phyloP scores from a whole-genome alignment of 1,139 yeast genomes.

The Hemisphaericaspora xylanilytica region DNA sequence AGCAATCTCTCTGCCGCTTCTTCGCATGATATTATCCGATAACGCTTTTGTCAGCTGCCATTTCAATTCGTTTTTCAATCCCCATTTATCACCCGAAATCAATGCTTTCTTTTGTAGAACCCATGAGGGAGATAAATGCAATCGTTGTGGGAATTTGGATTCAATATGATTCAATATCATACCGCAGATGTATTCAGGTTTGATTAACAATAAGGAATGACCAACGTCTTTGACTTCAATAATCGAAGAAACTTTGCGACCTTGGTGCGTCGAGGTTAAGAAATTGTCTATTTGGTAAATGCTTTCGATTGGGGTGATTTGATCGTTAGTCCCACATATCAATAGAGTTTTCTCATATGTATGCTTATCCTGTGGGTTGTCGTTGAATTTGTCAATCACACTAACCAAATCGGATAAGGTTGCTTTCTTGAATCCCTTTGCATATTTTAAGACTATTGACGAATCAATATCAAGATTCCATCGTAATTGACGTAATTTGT shows the following conservation, averaged over 20 bases:
- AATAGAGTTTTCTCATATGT: slow-evolving; percentile 47
- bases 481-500: slow-evolving; percentile 57
- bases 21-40: slow-evolving; percentile 42
- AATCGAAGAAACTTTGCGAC: slow-evolving; percentile 30
- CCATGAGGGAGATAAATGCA: slow-evolving; percentile 61
- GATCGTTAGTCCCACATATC: slow-evolving; percentile 59
- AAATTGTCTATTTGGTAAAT: slow-evolving; percentile 26
- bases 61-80: slow-evolving; percentile 69
- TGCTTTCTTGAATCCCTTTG: slow-evolving; percentile 47
- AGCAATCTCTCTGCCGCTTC: slow-evolving; percentile 30
- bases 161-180: slow-evolving; percentile 59
- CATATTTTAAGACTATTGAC: slow-evolving; percentile 50
- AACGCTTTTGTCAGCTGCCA: slow-evolving; percentile 61
- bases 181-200: slow-evolving; percentile 67
- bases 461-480: slow-evolving; percentile 72
- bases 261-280: slow-evolving; percentile 23
- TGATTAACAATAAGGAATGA: slow-evolving; percentile 61
- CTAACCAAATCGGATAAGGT: slow-evolving; percentile 42
- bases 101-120: slow-evolving; percentile 60
- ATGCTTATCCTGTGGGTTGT: slow-evolving; percentile 28
- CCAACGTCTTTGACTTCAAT: slow-evolving; percentile 55
- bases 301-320: slow-evolving; percentile 47
- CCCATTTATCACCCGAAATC: slow-evolving; percentile 72
- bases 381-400: slow-evolving; percentile 37
- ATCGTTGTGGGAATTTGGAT: slow-evolving; percentile 43